Evolutionary conservation across 2,329 filamentous ascomycete genomes (phyloP), one percentile per base, ranked within the genome.

Genomic region (Arthrocladium fulminans): DNA sequence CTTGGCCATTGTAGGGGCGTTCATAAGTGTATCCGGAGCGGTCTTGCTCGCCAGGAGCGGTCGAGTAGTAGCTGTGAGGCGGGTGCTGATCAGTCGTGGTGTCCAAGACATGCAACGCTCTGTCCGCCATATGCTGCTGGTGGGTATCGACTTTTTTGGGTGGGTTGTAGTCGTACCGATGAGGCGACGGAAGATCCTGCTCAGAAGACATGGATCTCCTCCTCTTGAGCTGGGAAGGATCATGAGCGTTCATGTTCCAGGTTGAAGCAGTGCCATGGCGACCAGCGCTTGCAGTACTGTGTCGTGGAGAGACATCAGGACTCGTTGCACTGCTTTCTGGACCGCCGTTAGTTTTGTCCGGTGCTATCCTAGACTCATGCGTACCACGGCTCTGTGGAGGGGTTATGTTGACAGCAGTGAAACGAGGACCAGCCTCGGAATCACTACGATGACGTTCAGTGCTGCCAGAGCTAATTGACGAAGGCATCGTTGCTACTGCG

Each of bases 91-190:
- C 32, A 35, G 32, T 51, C 12, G 51, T 43, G 22, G 22, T 48
- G 12, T 47, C 51, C 15, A 58, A 43, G 7, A 53, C 54, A 37
- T 50, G 54, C 19, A 58, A 48, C 37, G 56, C 56, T 43, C 54
- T 48, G 44, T 57, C 53, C 27, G 53, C 54, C 50, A 57, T 49
- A 45, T 58, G 56, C 41, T 56, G 54, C 41, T 47, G 44, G 13
- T 47, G 44, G 19, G 19, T 32, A 48, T 46, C 45, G n/a, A 32
- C 23, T 25, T 27, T 45, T 22, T 34, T 38, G 8, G 48, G 43
- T 22, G 44, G 43, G 29, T 35, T 45, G 48, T 42, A 47, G 20
- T 47, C 48, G 29, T 51, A 47, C 4, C 43, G 43, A 29, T 37
- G 43, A 13, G 45, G 45, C 19, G 45, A 42, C 8, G 9, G 25